Evolutionary conservation across 768 basidiomycete species (phyloP).

Genomic region (Daedaleopsis nitida): DNA sequence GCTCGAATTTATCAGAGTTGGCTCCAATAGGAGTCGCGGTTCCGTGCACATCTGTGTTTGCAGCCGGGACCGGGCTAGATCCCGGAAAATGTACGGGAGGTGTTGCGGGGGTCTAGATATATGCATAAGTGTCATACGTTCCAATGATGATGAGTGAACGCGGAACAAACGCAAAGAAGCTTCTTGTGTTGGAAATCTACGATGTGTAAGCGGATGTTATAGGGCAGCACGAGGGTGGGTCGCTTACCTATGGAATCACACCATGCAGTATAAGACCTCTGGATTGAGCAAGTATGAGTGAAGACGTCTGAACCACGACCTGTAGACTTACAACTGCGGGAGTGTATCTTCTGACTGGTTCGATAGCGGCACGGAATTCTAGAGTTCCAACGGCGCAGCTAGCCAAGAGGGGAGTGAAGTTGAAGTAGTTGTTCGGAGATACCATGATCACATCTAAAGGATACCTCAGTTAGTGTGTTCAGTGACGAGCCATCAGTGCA

Average conservation of each 20-base stretch:
- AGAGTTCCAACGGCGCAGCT: slow-evolving; percentile 81
- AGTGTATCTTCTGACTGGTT: slow-evolving; percentile 52
- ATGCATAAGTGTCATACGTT: neutral
- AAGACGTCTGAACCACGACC: neutral
- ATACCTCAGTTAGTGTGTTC: neutral
- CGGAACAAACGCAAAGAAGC: slow-evolving; percentile 56
- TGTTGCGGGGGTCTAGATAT: slow-evolving; percentile 62
- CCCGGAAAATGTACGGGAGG: slow-evolving; percentile 38
- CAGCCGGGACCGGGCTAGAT: slow-evolving; percentile 19
- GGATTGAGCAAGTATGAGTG: neutral
- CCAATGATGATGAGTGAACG: neutral
- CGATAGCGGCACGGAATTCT: slow-evolving; percentile 78
- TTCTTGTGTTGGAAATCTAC: slow-evolving; percentile 63
- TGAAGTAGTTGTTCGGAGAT: slow-evolving; percentile 70
- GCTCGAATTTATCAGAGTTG: slow-evolving; percentile 44
- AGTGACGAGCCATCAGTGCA: neutral
- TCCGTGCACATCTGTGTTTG: slow-evolving; percentile 20
- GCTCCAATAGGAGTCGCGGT: slow-evolving; percentile 6
- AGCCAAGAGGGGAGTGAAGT: slow-evolving; percentile 68
- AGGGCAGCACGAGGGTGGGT: neutral
- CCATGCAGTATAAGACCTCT: slow-evolving; percentile 76
- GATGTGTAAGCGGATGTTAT: neutral
- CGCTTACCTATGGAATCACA: slow-evolving; percentile 65
- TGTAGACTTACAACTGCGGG: slow-evolving; percentile 26
- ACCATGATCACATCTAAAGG: slow-evolving; percentile 61